These are phyloP conservation scores for Heritiera fomes DNA, from an alignment of 345 rosid genomes.

Conservation along the genomic window DNA sequence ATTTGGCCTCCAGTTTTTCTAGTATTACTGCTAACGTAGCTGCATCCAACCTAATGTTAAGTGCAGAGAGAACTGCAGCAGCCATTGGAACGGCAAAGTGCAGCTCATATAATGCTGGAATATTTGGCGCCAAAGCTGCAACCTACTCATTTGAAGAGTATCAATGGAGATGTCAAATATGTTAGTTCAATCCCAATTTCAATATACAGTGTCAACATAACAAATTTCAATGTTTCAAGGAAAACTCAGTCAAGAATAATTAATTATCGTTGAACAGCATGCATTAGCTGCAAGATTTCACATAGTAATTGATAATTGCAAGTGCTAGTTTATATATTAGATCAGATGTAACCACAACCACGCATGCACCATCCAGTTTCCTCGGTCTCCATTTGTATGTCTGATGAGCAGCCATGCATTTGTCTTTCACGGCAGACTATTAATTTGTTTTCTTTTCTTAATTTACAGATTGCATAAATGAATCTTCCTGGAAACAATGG, in stretches of 20 bases:
- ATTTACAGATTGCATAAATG: background rate
- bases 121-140: constrained; percentile 57
- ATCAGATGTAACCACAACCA: background rate
- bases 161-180: background rate
- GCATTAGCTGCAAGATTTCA: no score
- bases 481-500: constrained; percentile 4
- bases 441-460: background rate
- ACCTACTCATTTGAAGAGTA: constrained; percentile 34
- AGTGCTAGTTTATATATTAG: background rate
- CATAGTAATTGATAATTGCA: no score
- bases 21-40: constrained; percentile 31
- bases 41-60: constrained; percentile 42
- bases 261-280: no score
- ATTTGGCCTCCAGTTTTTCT: constrained; percentile 33
- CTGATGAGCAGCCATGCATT: background rate
- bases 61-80: constrained; percentile 49
- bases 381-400: no score
- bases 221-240: no score
- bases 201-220: background rate
- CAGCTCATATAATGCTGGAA: constrained; percentile 57
- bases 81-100: constrained; percentile 70
- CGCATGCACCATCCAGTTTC: no score
- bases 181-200: background rate
- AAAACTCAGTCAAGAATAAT: no score
- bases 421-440: background rate